Evolutionary conservation across 176 grass and related monocot species (phyloP).

Genomic region (Olyra latifolia): DNA sequence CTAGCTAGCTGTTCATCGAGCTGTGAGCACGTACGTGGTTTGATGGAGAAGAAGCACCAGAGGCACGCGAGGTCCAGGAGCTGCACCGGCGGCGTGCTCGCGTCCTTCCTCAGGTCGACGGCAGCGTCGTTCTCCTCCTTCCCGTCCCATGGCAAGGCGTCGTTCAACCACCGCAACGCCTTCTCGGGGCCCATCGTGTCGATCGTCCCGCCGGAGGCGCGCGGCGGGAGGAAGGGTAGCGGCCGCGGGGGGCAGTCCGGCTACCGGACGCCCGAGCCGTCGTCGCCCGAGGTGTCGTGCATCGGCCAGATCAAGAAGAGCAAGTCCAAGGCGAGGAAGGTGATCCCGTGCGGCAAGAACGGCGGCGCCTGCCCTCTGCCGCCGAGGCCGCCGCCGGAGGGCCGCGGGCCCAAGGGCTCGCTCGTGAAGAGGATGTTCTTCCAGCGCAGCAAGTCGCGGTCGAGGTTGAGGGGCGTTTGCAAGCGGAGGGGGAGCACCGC

Average conservation of each 20-base stretch:
- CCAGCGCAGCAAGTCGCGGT: constrained; percentile 44
- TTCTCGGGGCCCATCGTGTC: constrained; percentile 79
- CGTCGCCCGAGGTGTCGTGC: constrained; percentile 87
- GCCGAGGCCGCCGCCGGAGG: not conserved
- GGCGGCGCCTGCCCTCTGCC: constrained; percentile 42
- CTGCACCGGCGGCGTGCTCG: constrained; percentile 37
- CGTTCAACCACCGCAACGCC: constrained; percentile 57
- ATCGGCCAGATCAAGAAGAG: constrained; percentile 85
- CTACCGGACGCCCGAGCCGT: constrained; percentile 64
- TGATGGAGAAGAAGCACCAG: constrained; percentile 25
- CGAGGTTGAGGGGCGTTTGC: constrained; percentile 1
- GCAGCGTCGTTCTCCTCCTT: constrained; percentile 48
- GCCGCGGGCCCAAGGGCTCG: not conserved
- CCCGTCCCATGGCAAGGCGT: constrained; percentile 16
- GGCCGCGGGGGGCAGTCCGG: constrained; percentile 16
- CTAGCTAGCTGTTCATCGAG: not conserved
- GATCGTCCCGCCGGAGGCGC: constrained; percentile 74
- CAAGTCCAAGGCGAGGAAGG: constrained; percentile 38
- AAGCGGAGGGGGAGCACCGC: not conserved
- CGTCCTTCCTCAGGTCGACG: constrained; percentile 54
- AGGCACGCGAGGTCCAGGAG: constrained; percentile 38
- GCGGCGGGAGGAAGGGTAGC: constrained; percentile 15
- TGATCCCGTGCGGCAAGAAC: constrained; percentile 44
- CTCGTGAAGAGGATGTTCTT: constrained; percentile 52
- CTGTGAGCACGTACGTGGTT: no score